Percentiles rank a stretch among this genome's conserved stretches.
phyloP scores from a whole-genome alignment of 768 basidiomycete genomes.

The Glaciozyma martinii region DNA sequence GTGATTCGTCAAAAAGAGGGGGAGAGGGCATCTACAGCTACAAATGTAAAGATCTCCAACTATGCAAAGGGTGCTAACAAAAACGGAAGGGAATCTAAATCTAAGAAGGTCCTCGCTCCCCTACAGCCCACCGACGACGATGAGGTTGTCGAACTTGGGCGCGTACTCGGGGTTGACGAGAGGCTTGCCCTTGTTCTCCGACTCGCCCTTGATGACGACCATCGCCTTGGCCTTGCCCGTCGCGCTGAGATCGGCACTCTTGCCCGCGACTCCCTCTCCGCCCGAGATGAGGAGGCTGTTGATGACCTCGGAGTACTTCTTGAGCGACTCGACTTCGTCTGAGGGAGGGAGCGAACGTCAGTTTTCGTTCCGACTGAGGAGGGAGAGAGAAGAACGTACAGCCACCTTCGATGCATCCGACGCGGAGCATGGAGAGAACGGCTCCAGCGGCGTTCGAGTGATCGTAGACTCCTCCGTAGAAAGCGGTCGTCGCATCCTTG shows the following conservation, averaged over 20 bases:
- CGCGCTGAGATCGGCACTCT: conserved; percentile 15
- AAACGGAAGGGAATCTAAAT: too few relatives aligned
- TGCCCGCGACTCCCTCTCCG: conserved; percentile 20
- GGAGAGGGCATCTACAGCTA: too few relatives aligned
- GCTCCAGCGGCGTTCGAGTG: conserved; percentile 79
- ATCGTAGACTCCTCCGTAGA: conserved; percentile 74
- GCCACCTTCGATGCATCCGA: conserved; percentile 58
- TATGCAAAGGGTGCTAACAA: too few relatives aligned
- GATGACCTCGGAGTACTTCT: conserved; percentile 27
- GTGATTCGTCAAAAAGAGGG: too few relatives aligned
- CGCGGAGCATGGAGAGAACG: conserved; percentile 70
- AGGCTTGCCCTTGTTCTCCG: conserved; percentile 5
- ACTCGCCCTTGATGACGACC: conserved; percentile 24
- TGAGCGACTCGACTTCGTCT: conserved; percentile 44
- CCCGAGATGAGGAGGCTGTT: conserved; percentile 19
- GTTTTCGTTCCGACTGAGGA: background rate
- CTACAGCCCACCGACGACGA: background rate
- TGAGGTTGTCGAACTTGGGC: background rate
- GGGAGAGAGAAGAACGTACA: conserved; percentile 43
- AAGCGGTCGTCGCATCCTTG: conserved; percentile 65
- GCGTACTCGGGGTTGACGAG: background rate
- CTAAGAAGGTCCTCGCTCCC: too few relatives aligned
- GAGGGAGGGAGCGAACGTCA: background rate
- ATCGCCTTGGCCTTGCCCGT: background rate
- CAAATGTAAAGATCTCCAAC: too few relatives aligned